Conservation (phyloP, 2,329 filamentous ascomycete species). For the Septoria petroselini region DNA sequence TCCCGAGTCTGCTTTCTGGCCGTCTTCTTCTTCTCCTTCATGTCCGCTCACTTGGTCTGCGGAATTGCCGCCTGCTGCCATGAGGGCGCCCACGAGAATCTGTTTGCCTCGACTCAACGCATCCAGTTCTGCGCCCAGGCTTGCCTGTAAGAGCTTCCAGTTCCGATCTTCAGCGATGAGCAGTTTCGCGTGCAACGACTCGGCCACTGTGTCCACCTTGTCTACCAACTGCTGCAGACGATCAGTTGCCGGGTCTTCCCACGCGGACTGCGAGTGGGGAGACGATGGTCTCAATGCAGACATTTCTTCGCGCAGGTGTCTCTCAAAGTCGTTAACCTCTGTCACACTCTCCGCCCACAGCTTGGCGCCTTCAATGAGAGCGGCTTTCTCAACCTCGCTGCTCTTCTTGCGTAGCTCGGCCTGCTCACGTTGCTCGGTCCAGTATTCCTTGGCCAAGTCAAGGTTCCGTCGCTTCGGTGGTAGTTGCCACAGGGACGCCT, state of each 20-base stretch:
- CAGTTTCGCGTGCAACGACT: constrained; percentile 54
- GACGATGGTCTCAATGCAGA: constrained; percentile 31
- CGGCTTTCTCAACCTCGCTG: constrained; percentile 60
- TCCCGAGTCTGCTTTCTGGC: constrained; percentile 18
- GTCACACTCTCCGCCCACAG: constrained; percentile 64
- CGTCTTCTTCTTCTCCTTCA: too few species aligned
- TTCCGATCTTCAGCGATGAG: constrained; percentile 57
- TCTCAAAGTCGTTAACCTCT: constrained; percentile 63
- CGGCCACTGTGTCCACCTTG: constrained; percentile 57
- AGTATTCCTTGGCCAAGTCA: constrained; percentile 69
- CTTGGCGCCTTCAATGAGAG: constrained; percentile 63
- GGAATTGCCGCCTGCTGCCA: constrained; percentile 7
- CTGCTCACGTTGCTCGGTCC: constrained; percentile 60
- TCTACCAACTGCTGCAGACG: constrained; percentile 43
- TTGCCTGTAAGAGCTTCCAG: constrained; percentile 74
- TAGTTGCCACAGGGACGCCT: constrained; percentile 47
- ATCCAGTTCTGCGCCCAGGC: constrained; percentile 70
- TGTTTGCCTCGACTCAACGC: constrained; percentile 61
- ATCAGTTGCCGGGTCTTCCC: constrained; percentile 31
- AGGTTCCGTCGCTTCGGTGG: constrained; percentile 64
- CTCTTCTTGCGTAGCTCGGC: constrained; percentile 55
- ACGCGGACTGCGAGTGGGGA: constrained; percentile 30
- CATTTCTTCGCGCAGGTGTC: constrained; percentile 58
- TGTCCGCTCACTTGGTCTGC: constrained; percentile 11
- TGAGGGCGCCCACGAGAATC: constrained; percentile 50